Conservation (phyloP, 305 asterid genomes). For the Fraxinus latifolia region DNA sequence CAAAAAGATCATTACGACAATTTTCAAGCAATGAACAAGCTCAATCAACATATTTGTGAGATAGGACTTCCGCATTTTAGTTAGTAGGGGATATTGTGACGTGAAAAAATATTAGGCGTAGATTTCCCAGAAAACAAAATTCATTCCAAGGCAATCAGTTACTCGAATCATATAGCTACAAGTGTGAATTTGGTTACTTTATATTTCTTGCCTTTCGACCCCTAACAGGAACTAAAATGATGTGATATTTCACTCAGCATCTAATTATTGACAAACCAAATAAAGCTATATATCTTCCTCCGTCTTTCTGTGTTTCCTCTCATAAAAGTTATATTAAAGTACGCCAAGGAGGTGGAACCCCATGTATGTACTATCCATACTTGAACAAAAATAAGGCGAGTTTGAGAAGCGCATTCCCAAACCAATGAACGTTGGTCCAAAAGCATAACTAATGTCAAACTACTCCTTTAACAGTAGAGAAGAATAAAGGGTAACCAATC, state of each 20-base stretch:
- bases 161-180: neutral
- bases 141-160: neutral
- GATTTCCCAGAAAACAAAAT: neutral
- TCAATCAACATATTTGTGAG: neutral
- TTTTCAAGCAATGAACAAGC: neutral
- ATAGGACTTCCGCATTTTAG: neutral
- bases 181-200: neutral
- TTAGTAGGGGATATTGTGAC: neutral
- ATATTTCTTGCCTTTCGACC: neutral
- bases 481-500: constrained; percentile 2
- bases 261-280: neutral
- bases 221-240: neutral
- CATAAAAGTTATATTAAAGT: neutral
- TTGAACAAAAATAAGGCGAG: neutral
- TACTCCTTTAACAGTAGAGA: neutral
- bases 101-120: neutral
- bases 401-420: neutral
- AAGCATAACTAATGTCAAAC: neutral
- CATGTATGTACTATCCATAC: neutral
- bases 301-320: neutral
- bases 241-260: neutral
- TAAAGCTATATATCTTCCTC: neutral
- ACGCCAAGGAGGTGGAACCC: neutral
- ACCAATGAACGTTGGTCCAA: neutral
- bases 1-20: neutral